phyloP scores from a whole-genome alignment of 257 asterid species.

The Pogostemon cablin region DNA sequence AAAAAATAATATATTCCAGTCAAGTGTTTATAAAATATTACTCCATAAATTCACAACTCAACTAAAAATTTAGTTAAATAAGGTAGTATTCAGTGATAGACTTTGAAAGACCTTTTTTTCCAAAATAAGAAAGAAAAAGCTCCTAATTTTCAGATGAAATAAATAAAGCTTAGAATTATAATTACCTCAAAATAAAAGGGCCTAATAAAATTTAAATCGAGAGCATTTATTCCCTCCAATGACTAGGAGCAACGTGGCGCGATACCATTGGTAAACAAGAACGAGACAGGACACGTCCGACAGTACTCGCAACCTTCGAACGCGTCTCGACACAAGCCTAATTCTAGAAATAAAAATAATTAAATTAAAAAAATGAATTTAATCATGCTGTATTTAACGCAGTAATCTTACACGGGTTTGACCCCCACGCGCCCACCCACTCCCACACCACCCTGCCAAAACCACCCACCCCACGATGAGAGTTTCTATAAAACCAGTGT shows the following conservation, averaged over 20 bases:
- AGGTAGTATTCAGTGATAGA: no score
- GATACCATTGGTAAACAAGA: neutral
- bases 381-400: neutral
- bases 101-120: no score
- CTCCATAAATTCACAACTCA: no score
- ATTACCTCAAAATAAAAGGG: constrained; percentile 2
- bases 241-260: neutral
- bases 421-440: neutral
- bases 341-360: neutral
- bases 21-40: no score
- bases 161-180: neutral
- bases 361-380: neutral
- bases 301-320: constrained; percentile 22
- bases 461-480: neutral
- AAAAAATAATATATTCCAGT: no score
- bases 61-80: no score
- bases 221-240: neutral
- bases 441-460: neutral
- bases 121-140: neutral
- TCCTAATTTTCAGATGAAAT: neutral
- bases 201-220: neutral
- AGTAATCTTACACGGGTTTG: constrained; percentile 31
- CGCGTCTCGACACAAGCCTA: constrained; percentile 37
- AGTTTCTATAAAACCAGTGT: constrained; percentile 38
- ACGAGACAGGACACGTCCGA: neutral